Evolutionary conservation across 768 basidiomycete species (phyloP).

Genomic region (Tylopilus plumbeoviolaceoides): DNA sequence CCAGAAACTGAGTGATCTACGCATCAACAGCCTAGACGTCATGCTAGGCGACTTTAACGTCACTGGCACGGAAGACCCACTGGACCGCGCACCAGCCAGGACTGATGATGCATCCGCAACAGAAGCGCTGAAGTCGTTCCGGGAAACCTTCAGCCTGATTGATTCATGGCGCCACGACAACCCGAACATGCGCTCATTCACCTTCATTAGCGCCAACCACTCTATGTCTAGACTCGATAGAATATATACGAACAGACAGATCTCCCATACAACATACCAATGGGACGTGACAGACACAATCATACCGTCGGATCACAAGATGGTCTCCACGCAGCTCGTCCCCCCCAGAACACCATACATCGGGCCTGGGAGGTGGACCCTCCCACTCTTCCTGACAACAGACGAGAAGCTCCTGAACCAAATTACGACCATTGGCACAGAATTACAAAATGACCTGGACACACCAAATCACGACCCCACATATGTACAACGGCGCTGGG

Average conservation of each 20-base stretch:
- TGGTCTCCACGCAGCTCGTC: not conserved
- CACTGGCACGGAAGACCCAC: too few relatives aligned
- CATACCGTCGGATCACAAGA: constrained; percentile 5
- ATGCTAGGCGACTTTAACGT: too few relatives aligned
- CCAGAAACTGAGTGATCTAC: too few relatives aligned
- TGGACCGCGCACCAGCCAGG: too few relatives aligned
- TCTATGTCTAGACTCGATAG: not conserved
- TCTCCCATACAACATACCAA: rapidly evolving
- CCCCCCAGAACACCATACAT: not conserved
- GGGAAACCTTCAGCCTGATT: too few relatives aligned
- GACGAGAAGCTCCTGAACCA: not conserved
- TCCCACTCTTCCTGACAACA: not conserved
- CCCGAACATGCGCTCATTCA: too few relatives aligned
- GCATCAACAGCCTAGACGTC: too few relatives aligned
- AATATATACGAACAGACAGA: too few relatives aligned
- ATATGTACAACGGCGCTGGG: not conserved
- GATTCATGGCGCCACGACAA: too few relatives aligned
- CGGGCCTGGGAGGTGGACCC: not conserved
- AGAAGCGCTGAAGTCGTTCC: too few relatives aligned
- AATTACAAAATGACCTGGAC: not conserved
- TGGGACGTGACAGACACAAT: not conserved
- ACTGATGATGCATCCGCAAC: too few relatives aligned
- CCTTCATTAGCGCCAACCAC: not conserved
- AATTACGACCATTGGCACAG: not conserved
- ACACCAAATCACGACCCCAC: not conserved